Percentiles rank a stretch among this genome's conserved stretches.
Conservation (phyloP, 768 basidiomycete genomes). For the Auricularia sp. region DNA sequence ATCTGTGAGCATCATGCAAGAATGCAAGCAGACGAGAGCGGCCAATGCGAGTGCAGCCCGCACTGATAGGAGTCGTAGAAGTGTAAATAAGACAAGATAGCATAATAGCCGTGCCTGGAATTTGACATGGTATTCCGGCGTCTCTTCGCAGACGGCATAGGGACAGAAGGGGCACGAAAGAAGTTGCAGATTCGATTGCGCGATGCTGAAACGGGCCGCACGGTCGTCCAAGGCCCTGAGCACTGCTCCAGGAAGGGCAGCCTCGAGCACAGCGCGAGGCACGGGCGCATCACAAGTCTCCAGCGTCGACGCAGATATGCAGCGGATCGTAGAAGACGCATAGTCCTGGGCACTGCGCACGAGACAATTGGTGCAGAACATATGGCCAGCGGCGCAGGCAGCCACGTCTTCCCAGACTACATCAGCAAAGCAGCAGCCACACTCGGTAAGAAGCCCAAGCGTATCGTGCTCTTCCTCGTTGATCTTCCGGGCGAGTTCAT, state of each 20-base stretch:
- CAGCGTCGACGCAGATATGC: constrained; percentile 6
- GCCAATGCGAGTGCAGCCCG: not conserved
- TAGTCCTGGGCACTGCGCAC: constrained; percentile 2
- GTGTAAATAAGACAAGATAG: not conserved
- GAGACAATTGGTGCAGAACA: constrained; percentile 9
- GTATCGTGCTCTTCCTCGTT: constrained; percentile 7
- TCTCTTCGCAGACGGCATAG: constrained; percentile 6
- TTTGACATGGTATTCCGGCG: not conserved
- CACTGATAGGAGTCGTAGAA: not conserved
- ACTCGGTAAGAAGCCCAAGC: constrained; percentile 7
- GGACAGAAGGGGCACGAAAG: constrained; percentile 8
- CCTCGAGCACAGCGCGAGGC: constrained; percentile 1
- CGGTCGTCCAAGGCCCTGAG: constrained; percentile 1
- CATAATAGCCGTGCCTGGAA: not conserved
- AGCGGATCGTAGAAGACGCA: constrained; percentile 1
- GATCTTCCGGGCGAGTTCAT: not conserved
- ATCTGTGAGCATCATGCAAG: not conserved
- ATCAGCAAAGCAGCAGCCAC: constrained; percentile 13
- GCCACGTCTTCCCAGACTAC: constrained; percentile 10
- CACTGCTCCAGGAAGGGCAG: not conserved
- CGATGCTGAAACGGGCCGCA: constrained; percentile 1
- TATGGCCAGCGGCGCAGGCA: constrained; percentile 7
- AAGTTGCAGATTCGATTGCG: not conserved
- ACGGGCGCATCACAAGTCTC: not conserved
- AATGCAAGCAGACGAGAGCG: not conserved